Conservation (phyloP, 2,329 filamentous ascomycete species). For the Aspergillus fumigatus region DNA sequence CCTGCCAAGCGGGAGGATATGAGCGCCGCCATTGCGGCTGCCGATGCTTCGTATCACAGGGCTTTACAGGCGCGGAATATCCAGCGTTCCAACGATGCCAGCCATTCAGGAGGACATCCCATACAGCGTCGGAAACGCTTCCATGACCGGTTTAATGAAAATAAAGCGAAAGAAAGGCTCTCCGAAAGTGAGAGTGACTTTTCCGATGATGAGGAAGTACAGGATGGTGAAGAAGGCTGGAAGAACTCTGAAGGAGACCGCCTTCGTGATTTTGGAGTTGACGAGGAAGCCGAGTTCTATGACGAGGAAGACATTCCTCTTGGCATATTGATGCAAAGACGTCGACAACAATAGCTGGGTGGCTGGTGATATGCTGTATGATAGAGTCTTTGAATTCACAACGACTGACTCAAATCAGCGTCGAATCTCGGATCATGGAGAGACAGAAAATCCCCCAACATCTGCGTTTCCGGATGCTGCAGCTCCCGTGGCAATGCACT, state of each 20-base stretch:
- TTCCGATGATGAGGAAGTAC: conserved; percentile 22
- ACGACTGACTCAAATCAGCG: not conserved
- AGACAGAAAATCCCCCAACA: conserved; percentile 17
- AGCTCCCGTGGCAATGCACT: conserved; percentile 12
- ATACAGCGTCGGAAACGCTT: conserved; percentile 39
- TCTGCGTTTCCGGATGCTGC: conserved; percentile 16
- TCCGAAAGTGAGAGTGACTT: conserved; percentile 18
- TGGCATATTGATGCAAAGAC: conserved; percentile 45
- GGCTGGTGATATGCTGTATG: not conserved
- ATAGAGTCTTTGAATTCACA: not conserved
- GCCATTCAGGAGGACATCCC: conserved; percentile 34
- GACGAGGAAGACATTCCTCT: conserved; percentile 60
- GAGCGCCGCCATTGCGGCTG: conserved; percentile 14
- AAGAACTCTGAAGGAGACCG: conserved; percentile 59
- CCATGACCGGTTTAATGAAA: conserved; percentile 33
- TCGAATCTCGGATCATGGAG: not conserved
- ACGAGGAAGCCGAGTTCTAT: conserved; percentile 61
- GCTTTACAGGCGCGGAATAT: conserved; percentile 51
- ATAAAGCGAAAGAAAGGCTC: conserved; percentile 9
- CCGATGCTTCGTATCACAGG: conserved; percentile 33
- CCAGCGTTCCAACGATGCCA: conserved; percentile 50
- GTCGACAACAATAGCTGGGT: not conserved
- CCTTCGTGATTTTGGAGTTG: conserved; percentile 60
- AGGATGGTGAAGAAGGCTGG: conserved; percentile 56
- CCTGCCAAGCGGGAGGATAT: conserved; percentile 9